These are phyloP conservation scores for Chlorella sp. DNA, from an alignment of 139 green algal genomes.

Conservation along the genomic window DNA sequence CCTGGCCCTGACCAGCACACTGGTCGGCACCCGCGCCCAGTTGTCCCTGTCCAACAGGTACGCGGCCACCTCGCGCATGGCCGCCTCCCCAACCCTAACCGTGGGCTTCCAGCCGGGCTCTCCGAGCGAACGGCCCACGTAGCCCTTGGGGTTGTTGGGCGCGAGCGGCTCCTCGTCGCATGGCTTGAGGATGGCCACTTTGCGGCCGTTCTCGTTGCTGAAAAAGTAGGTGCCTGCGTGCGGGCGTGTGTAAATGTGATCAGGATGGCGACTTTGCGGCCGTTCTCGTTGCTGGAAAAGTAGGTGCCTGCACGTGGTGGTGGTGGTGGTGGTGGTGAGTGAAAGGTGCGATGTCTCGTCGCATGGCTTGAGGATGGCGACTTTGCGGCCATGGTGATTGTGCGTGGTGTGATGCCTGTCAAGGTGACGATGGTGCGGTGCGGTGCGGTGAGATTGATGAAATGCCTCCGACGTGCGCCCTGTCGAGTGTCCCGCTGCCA, in stretches of 20 bases:
- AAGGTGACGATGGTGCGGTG: too few species aligned
- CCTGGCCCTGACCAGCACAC: conserved; percentile 74
- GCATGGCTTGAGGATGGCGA: conserved; percentile 90
- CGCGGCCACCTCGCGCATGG: conserved; percentile 90
- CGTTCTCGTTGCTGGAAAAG: conserved; percentile 69
- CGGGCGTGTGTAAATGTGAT: too few species aligned
- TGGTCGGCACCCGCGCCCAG: conserved; percentile 88
- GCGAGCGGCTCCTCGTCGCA: conserved; percentile 91
- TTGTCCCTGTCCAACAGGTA: conserved; percentile 89
- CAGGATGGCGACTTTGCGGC: conserved; percentile 74
- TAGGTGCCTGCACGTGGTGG: too few species aligned
- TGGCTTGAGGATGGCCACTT: conserved; percentile 87
- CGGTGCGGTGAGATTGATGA: too few species aligned
- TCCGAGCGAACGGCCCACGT: conserved; percentile 80
- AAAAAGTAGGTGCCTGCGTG: conserved; percentile 97
- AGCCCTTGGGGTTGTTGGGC: conserved; percentile 95
- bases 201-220: conserved; percentile 50
- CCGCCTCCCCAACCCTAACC: conserved; percentile 91
- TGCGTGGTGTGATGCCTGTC: too few species aligned
- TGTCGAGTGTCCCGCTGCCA: too few species aligned
- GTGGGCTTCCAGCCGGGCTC: conserved; percentile 88
- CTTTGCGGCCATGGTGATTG: conserved; percentile 56
- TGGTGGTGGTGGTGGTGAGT: too few species aligned
- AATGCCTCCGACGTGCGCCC: too few species aligned
- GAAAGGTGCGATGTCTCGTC: conserved; percentile 89